These are phyloP conservation scores for Pseudomicrostroma phylloplanum DNA, from an alignment of 1,284 basidiomycete genomes.

Conservation along the genomic window DNA sequence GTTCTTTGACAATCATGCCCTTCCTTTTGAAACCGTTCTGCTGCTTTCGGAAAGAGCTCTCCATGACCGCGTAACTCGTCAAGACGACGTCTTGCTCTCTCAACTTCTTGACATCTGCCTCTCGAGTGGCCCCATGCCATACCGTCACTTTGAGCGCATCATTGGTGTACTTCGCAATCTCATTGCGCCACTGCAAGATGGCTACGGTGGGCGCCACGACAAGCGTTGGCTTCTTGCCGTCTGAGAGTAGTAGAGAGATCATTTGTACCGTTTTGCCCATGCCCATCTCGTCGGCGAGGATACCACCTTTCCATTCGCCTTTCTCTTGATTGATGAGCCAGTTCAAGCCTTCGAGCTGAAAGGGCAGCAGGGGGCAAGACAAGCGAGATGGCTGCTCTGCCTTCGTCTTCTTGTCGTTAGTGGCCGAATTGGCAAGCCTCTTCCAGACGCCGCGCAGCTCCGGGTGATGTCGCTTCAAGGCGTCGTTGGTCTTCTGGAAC, in stretches of 20 bases:
- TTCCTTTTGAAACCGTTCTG: slow-evolving; percentile 83
- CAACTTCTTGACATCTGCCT: slow-evolving; percentile 62
- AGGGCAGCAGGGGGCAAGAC: slow-evolving; percentile 57
- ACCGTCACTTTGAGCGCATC: slow-evolving; percentile 63
- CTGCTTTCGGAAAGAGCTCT: slow-evolving; percentile 88
- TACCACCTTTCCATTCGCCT: slow-evolving; percentile 79
- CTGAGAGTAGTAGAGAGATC: slow-evolving; percentile 78
- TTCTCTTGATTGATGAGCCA: slow-evolving; percentile 96
- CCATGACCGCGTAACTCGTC: slow-evolving; percentile 64
- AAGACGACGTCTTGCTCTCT: slow-evolving; percentile 75
- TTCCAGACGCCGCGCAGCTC: slow-evolving; percentile 84
- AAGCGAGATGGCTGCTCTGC: slow-evolving; percentile 67
- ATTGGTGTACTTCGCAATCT: slow-evolving; percentile 62
- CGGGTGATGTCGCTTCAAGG: slow-evolving; percentile 51
- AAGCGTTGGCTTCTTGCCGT: slow-evolving; percentile 72
- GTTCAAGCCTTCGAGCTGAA: slow-evolving; percentile 82
- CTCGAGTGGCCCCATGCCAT: slow-evolving; percentile 75
- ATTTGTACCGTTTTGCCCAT: slow-evolving; percentile 99
- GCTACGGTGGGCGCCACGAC: slow-evolving; percentile 88
- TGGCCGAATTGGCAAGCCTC: slow-evolving; percentile 64
- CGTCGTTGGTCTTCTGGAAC: slow-evolving; percentile 13
- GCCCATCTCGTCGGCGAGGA: slow-evolving; percentile 53
- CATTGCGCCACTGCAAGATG: slow-evolving; percentile 97
- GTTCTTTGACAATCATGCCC: slow-evolving; percentile 77
- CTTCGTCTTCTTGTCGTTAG: slow-evolving; percentile 50